Evolutionary conservation across 2,329 filamentous ascomycete genomes (phyloP).

Genomic region (Rutstroemia sp.): DNA sequence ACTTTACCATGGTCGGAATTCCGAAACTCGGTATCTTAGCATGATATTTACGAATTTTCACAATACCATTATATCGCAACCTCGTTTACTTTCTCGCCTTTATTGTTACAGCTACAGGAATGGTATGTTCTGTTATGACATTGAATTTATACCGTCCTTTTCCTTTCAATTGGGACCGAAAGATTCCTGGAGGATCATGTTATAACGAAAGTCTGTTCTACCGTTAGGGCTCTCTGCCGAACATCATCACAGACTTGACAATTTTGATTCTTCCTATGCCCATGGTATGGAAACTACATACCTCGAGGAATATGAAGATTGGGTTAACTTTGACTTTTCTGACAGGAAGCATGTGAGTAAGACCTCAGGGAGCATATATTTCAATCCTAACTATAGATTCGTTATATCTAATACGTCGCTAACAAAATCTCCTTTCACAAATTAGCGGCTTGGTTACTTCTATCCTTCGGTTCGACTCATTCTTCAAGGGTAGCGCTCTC

Average conservation of each 20-base stretch:
- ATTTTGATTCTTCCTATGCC: neutral
- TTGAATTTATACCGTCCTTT: neutral
- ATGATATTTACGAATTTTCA: neutral
- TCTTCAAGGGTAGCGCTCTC: neutral
- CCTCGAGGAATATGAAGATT: neutral
- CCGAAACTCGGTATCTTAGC: neutral
- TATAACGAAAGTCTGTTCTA: neutral
- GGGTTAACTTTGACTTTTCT: neutral
- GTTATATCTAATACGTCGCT: neutral
- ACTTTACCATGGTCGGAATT: neutral
- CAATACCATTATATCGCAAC: neutral
- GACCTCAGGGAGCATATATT: neutral
- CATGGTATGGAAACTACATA: neutral
- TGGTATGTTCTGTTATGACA: neutral
- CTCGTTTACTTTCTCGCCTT: neutral
- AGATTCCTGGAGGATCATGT: neutral
- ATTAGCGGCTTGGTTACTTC: constrained; percentile 1
- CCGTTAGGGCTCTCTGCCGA: neutral
- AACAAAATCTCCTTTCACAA: neutral
- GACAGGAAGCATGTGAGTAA: neutral
- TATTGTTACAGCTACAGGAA: neutral
- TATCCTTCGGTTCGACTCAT: constrained; percentile 5
- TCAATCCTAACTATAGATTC: neutral
- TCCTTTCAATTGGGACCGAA: neutral
- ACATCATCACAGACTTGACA: neutral